A percentile compares a stretch with the other conserved stretches of the same genome.
Evolutionary conservation across 1,284 basidiomycete genomes (phyloP).

Genomic region (Neotropicomus parvogracilis): DNA sequence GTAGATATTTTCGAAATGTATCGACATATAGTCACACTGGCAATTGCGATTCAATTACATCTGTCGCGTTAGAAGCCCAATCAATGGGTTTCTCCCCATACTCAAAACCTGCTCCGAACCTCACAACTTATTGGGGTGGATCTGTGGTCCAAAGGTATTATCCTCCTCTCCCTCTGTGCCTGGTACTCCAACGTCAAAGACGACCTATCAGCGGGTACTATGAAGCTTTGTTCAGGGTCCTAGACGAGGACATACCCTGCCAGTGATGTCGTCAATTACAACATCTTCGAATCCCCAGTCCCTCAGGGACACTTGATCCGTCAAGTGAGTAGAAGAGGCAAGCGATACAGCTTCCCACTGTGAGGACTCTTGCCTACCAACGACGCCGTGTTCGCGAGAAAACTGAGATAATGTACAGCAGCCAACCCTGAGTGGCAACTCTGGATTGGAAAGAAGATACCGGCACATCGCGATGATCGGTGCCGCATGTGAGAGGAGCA

Average conservation of each 20-base stretch:
- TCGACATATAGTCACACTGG: neutral
- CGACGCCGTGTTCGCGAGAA: constrained; percentile 30
- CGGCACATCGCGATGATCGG: constrained; percentile 69
- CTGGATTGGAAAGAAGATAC: constrained; percentile 52
- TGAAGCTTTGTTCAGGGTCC: neutral
- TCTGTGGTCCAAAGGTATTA: constrained; percentile 52
- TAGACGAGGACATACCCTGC: constrained; percentile 37
- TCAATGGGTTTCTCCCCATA: neutral
- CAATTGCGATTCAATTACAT: constrained; percentile 2
- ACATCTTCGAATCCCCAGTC: constrained; percentile 83
- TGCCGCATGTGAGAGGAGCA: constrained; percentile 79
- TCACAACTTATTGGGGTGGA: constrained; percentile 34
- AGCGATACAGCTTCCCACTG: constrained; percentile 43
- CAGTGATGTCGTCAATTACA: constrained; percentile 41
- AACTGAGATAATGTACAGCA: constrained; percentile 66
- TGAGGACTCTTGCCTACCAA: constrained; percentile 37
- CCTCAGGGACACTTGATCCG: constrained; percentile 52
- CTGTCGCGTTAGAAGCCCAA: neutral
- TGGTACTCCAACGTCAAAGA: constrained; percentile 50
- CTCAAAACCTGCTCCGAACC: neutral
- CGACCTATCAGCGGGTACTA: constrained; percentile 41
- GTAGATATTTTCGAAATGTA: constrained; percentile 16
- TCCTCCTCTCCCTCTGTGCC: constrained; percentile 60
- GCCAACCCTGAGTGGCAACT: constrained; percentile 55
- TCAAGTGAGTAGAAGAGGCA: constrained; percentile 57